Evolutionary conservation across 2,329 filamentous ascomycete species (phyloP), one percentile per base, ranked within the genome.

Genomic region (Monosporascus cannonballus): DNA sequence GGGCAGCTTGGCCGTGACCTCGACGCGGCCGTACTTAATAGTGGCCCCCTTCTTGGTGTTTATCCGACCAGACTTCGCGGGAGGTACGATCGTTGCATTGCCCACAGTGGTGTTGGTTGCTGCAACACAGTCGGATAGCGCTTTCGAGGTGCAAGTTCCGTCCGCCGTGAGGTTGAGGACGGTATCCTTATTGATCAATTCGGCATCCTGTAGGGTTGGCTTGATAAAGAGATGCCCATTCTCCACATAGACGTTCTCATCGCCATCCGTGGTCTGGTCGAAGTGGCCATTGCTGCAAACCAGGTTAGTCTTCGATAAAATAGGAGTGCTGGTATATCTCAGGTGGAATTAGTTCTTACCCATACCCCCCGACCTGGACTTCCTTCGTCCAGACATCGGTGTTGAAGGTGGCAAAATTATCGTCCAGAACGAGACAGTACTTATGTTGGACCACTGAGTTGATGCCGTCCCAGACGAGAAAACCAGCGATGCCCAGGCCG

Each of bases 11-110:
- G 90, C 90, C 1, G 79, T 84, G 5, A 95, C 89, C 67, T 95
- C 88, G 50, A 95, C 79, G 44, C 88, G 86, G 47, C 90, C 90
- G 66, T 89, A 95, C 70, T 84, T 89, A 74, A 95, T 89, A 17
- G 73, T 78, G 6, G 83, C 83, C 17, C 85, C 82, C 44, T 80
- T 80, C 65, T 81, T 86, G 52, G 87, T 92, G 72, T 85, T 87
- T 71, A 95, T 83, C 55, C 90, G 86, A 6, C 83, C 90, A 1
- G 90, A 93, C 61, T 83, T 85, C 56, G 87, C 83, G 0, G 90
- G 90, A 37, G 89, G 89, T 38, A 94, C 80, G 56, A 93, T 85
- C 52, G 83, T 87, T 14, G 85, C 79, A 66, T 92, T 90, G 51
- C 80, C 80, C 6, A 65, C 55, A 11, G 88, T 90, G 49, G 78